phyloP scores from a whole-genome alignment of 306 rosid genomes.

The Cicer arietinum region DNA sequence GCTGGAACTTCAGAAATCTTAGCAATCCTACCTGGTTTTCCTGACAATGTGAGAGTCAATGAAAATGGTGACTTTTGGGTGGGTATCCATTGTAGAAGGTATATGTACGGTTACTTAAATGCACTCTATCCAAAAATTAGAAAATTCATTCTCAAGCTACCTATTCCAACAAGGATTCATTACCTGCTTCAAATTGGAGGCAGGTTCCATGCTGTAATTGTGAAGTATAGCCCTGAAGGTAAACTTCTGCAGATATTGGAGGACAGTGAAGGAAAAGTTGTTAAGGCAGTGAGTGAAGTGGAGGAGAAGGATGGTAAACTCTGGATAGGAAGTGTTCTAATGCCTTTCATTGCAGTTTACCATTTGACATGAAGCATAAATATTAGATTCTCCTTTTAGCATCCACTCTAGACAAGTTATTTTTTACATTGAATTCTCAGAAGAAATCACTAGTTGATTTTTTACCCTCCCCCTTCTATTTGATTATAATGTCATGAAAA shows the following conservation, averaged over 20 bases:
- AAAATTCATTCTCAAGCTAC: slow-evolving; percentile 67
- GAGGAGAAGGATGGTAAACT: slow-evolving; percentile 86
- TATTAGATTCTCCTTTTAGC: background rate
- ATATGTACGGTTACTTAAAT: slow-evolving; percentile 45
- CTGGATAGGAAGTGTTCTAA: slow-evolving; percentile 85
- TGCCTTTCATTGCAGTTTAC: slow-evolving; percentile 81
- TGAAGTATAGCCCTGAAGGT: slow-evolving; percentile 79
- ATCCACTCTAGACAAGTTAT: background rate
- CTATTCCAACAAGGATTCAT: slow-evolving; percentile 59
- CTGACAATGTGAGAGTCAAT: slow-evolving; percentile 72
- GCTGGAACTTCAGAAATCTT: slow-evolving; percentile 70
- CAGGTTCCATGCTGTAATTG: slow-evolving; percentile 51
- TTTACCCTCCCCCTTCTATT: background rate
- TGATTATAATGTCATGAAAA: slow-evolving; percentile 8
- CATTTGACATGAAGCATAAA: slow-evolving; percentile 49
- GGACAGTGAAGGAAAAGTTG: slow-evolving; percentile 75
- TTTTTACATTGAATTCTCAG: background rate
- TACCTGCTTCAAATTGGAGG: slow-evolving; percentile 68
- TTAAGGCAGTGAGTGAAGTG: slow-evolving; percentile 76
- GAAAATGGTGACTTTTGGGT: slow-evolving; percentile 82
- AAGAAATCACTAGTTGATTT: slow-evolving; percentile 1
- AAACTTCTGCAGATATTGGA: slow-evolving; percentile 72
- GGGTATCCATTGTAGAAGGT: slow-evolving; percentile 64
- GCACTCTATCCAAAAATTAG: slow-evolving; percentile 64
- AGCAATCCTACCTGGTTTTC: slow-evolving; percentile 79